These are phyloP conservation scores for Cladosporium sp. DNA, from an alignment of 2,329 filamentous ascomycete genomes.

Conservation along the genomic window DNA sequence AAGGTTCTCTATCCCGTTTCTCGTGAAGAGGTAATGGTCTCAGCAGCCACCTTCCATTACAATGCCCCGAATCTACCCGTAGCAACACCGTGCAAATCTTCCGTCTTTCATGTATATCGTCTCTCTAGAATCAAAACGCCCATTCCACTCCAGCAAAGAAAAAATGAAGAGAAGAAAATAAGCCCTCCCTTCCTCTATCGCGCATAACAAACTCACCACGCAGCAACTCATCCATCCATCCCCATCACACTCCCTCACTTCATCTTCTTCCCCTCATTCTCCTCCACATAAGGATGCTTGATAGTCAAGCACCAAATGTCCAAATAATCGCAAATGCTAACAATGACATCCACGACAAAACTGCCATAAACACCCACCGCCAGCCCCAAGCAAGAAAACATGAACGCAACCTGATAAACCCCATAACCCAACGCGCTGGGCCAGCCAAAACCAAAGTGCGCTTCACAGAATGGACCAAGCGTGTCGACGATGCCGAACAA, in stretches of 20 bases:
- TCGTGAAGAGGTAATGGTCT: no score
- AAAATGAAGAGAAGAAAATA: no score
- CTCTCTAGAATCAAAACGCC: no score
- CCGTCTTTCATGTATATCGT: no score
- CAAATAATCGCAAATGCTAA: constrained; percentile 94
- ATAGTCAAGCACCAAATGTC: constrained; percentile 99
- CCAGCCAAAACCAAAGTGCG: constrained; percentile 57
- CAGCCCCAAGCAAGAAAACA: constrained; percentile 81
- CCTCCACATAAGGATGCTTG: constrained; percentile 64
- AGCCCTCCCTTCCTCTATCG: no score
- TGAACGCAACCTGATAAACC: constrained; percentile 85
- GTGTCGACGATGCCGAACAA: constrained; percentile 75
- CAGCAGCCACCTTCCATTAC: no score
- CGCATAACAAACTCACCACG: no score
- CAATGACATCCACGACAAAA: constrained; percentile 95
- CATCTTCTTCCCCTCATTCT: constrained; percentile 18
- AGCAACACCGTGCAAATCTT: no score
- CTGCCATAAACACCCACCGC: constrained; percentile 91
- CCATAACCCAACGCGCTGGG: constrained; percentile 63
- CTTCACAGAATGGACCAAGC: constrained; percentile 61
- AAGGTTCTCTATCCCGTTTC: neutral
- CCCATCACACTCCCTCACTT: constrained; percentile 2
- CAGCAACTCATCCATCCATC: no score
- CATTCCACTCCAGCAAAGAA: no score
- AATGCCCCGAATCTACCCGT: no score